phyloP scores from a whole-genome alignment of 1,139 yeast genomes.

The Nakaseomyces uthaithaninus region DNA sequence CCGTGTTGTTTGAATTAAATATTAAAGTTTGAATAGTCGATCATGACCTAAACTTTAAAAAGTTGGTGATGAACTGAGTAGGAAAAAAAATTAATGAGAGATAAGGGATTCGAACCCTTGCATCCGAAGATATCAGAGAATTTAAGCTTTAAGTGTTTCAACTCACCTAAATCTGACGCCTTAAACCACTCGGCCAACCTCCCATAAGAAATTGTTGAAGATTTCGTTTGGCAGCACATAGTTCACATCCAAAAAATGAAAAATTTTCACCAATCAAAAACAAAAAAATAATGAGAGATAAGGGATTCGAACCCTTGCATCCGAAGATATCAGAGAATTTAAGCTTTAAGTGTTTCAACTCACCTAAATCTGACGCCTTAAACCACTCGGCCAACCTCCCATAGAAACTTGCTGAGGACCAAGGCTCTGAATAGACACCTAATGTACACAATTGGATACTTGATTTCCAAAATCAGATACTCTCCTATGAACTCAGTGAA shows the following conservation, averaged over 20 bases:
- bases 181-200: conserved; percentile 12
- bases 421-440: background rate
- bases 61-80: no score
- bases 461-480: no score
- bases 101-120: conserved; percentile 12
- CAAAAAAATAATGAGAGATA: conserved; percentile 25
- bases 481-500: no score
- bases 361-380: conserved; percentile 31
- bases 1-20: no score
- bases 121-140: conserved; percentile 12
- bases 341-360: conserved; percentile 11
- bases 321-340: conserved; percentile 30
- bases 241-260: no score
- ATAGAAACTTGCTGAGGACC: conserved; percentile 3
- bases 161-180: conserved; percentile 12
- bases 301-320: conserved; percentile 32
- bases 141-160: conserved; percentile 9
- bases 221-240: no score
- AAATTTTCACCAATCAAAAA: background rate
- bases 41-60: no score
- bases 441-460: no score
- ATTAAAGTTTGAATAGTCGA: no score
- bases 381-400: conserved; percentile 32
- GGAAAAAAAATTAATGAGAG: conserved; percentile 9
- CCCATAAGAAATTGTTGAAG: conserved; percentile 5